A percentile compares a stretch with the other conserved stretches of the same genome.
Evolutionary conservation across 768 basidiomycete species (phyloP).

Genomic region (Coprinopsis cinerea): DNA sequence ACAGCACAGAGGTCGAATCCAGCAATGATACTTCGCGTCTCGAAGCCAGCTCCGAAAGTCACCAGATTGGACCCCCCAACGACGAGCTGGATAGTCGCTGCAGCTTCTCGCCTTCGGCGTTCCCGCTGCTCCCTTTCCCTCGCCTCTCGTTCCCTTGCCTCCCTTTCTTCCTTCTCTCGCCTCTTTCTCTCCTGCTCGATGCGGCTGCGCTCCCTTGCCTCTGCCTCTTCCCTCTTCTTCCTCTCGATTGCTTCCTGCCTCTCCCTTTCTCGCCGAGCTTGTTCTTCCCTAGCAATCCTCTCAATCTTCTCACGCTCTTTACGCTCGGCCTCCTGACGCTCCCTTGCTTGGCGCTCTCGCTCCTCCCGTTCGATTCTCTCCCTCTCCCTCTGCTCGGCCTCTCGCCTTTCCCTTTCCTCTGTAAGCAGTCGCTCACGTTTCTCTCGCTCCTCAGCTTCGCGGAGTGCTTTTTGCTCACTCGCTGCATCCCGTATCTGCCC

Average conservation of each 20-base stretch:
- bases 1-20: conserved; percentile 15
- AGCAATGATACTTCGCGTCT: conserved; percentile 9
- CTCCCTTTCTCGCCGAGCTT: neutral
- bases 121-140: neutral
- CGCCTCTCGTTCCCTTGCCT: neutral
- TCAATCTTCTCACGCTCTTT: neutral
- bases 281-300: no score
- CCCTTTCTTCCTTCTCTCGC: neutral
- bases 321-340: neutral
- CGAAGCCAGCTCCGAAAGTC: conserved; percentile 13
- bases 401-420: neutral
- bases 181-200: neutral
- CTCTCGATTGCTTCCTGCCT: neutral
- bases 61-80: conserved; percentile 13
- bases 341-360: neutral
- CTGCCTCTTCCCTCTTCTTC: neutral
- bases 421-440: neutral
- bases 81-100: conserved; percentile 10
- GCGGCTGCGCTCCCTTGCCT: neutral
- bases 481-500: neutral
- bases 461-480: neutral
- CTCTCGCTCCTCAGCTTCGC: neutral
- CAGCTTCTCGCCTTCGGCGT: conserved; percentile 2
- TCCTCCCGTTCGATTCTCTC: neutral
- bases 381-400: neutral